phyloP scores from a whole-genome alignment of 805 yeast genomes.

The Nakazawaea wyomingensis region DNA sequence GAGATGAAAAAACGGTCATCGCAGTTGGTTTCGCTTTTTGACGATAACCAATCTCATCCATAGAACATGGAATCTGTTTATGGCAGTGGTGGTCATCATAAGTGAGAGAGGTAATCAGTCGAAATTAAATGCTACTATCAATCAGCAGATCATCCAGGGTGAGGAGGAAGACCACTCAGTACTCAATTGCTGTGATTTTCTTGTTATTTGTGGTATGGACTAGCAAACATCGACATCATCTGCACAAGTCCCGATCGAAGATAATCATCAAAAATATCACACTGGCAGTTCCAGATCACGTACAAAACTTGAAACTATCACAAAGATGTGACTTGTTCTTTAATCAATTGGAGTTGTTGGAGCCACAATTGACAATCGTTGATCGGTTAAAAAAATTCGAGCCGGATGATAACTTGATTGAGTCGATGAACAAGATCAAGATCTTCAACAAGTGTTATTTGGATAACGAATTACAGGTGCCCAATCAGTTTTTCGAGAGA shows the following conservation, averaged over 20 bases:
- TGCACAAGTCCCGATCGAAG: not conserved
- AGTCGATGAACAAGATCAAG: not conserved
- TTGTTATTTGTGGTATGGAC: not conserved
- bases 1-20: too few species aligned
- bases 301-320: not conserved
- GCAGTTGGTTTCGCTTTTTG: too few species aligned
- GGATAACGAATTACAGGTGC: not conserved
- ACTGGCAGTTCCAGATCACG: not conserved
- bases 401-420: not conserved
- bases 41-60: too few species aligned
- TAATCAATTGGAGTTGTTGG: not conserved
- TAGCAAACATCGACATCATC: not conserved
- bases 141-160: not conserved
- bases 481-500: not conserved
- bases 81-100: too few species aligned
- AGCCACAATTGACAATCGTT: not conserved
- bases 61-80: too few species aligned
- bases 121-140: not conserved
- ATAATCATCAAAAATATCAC: not conserved
- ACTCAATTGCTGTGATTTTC: not conserved
- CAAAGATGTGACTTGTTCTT: not conserved
- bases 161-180: not conserved
- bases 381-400: not conserved
- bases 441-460: constrained; percentile 1
- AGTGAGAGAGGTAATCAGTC: too few species aligned